Base-by-base conservation (phyloP, 352 stramenopile species). In the Phytopythium montanum region DNA sequence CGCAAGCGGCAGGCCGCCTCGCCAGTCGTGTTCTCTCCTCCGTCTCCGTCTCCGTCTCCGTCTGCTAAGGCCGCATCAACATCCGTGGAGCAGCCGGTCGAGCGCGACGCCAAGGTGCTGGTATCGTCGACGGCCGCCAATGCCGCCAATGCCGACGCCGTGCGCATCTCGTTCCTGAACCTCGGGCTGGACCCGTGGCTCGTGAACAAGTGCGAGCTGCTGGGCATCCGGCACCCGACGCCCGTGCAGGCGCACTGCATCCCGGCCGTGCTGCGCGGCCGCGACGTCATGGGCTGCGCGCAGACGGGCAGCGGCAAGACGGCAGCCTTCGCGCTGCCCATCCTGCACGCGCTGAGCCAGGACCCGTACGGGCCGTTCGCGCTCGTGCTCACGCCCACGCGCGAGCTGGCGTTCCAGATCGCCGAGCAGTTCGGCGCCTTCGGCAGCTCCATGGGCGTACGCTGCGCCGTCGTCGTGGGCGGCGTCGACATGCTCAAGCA, bases 331-430 rank as follows among this genome's bases (percentile, higher is more conserved):
- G 93, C 92, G 28, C 80, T 99, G 41, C 97, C 97, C 12, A 99
- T 99, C 65, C 77, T 99, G 28, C 93, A 99, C 61, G 66, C 73
- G 16, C 79, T 99, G n/a, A 94, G 85, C 54, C 81, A 93, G 50
- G 95, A 99, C 56, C 85, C 81, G 54, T 98, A 97, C 62, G 96
- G 96, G 4, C 96, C 98, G 31, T 99, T 95, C 73, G 96, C 90
- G 1, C 74, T 99, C 19, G 88, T 99, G 48, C 69, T 99, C 31
- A 98, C 96, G 52, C 97, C 97, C 6, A 99, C 97, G 34, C 75
- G 98, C 21, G 98, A 99, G 80, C 79, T 99, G 13, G 97, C 97
- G 21, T 98, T 98, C 66, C 98, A 99, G 79, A 99, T 99, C 65
- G 84, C 93, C 41, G 96, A 99, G 61, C 96, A 99, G 72, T 97